Evolutionary conservation across 768 basidiomycete species (phyloP), one percentile per base, ranked within the genome.

Genomic region (Pisolithus albus): DNA sequence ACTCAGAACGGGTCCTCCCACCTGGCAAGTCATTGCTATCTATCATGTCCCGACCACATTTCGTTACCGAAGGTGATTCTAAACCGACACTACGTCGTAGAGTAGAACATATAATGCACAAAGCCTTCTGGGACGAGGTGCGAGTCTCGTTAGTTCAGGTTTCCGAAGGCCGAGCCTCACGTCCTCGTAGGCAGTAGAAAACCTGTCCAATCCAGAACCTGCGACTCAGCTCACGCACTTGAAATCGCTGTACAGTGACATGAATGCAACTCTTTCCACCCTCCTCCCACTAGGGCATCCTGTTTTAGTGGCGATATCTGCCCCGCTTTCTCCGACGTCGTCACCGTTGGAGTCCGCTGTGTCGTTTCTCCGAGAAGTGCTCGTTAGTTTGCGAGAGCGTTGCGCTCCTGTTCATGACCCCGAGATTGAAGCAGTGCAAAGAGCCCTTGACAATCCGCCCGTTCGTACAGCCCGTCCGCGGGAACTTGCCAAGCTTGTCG

Each of bases 51-150:
- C 58, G 59, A 16, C 53, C 68, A 0, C 57, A 57, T 42, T 52
- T 47, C 16, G 47, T 55, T 38, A 44, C 47, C 24, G 55, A 53
- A n/a, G 59, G 53, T 16, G 59, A 59, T 16, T 39, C 58, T 15
- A 53, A 53, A 48, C 61, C 65, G 9, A 68, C 70, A 11, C 65
- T 78, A 38, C 78, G 80, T 11, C 74, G 75, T 52, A 72, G 75
- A 52, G 78, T 80, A 6, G 68, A 67, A 40, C 69, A 70, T 50
- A 54, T 73, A 7, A 76, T 79, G 11, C 82, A 85, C 61, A 71
- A 69, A 46, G 85, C 83, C 4, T 89, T 89, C 62, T 89, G 86
- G 86, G 79, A 82, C 39, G 78, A 85, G 75, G 86, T 87, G 58
- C 60, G 75, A 58, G 38, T 58, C 49, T 43, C 38, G 4, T 52